Conservation (phyloP, 2,329 filamentous ascomycete species). For the Periconia macrospinosa region DNA sequence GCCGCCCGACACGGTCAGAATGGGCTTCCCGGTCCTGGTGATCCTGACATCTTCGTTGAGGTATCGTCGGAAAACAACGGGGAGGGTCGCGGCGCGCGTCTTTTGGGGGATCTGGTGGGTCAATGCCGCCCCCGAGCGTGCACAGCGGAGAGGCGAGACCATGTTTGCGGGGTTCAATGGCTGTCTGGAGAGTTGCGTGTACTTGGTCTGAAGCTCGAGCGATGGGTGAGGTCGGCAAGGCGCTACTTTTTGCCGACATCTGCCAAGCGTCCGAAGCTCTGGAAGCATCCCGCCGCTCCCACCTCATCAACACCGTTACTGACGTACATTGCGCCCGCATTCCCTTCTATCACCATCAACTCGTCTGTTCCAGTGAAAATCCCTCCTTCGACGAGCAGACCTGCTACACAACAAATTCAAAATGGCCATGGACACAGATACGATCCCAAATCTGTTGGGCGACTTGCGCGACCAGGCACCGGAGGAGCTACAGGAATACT, state of each 20-base stretch:
- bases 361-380: not conserved
- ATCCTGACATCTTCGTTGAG: conserved; percentile 81
- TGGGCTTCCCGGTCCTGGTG: conserved; percentile 93
- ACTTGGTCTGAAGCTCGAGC: conserved; percentile 27
- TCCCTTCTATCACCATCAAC: not conserved
- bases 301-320: conserved; percentile 19
- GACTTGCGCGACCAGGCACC: conserved; percentile 87
- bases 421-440: conserved; percentile 76
- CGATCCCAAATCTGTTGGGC: conserved; percentile 87
- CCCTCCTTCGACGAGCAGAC: not conserved
- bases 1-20: conserved; percentile 85
- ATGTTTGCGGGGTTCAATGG: conserved; percentile 45
- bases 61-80: conserved; percentile 30
- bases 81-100: conserved; percentile 30
- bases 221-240: conserved; percentile 11
- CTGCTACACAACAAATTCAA: conserved; percentile 3
- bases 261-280: conserved; percentile 11
- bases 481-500: conserved; percentile 82
- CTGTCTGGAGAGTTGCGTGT: conserved; percentile 28
- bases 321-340: not conserved
- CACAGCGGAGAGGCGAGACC: conserved; percentile 44
- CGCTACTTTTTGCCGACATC: conserved; percentile 9
- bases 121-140: conserved; percentile 42
- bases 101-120: conserved; percentile 30
- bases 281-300: conserved; percentile 12